Evolutionary conservation across 2,329 filamentous ascomycete genomes (phyloP).

Genomic region (Coleophoma crateriformis): DNA sequence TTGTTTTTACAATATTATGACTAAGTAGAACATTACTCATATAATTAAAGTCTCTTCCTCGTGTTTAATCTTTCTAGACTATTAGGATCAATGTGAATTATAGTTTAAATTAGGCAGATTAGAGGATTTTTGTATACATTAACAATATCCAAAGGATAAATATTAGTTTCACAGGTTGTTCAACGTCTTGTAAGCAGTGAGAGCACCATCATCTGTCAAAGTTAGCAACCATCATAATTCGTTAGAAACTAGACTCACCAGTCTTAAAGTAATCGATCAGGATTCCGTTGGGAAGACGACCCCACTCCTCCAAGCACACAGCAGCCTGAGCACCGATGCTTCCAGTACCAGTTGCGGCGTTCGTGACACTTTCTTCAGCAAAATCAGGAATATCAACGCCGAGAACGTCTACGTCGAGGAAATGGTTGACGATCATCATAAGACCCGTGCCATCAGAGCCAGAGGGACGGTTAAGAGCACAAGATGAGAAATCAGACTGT

Average conservation of each 20-base stretch:
- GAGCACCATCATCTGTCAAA: too few relatives aligned
- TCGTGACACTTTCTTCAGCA: constrained; percentile 33
- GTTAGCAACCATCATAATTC: too few relatives aligned
- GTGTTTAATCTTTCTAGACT: too few relatives aligned
- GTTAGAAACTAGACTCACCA: constrained; percentile 7
- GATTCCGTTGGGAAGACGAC: constrained; percentile 44
- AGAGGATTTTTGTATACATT: too few relatives aligned
- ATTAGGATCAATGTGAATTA: too few relatives aligned
- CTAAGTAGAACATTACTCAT: too few relatives aligned
- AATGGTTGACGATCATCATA: constrained; percentile 59
- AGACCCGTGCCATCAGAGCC: constrained; percentile 39
- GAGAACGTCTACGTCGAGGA: constrained; percentile 45
- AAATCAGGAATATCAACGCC: constrained; percentile 48
- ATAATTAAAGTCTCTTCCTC: too few relatives aligned
- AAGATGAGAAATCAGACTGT: constrained; percentile 57
- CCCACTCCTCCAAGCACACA: constrained; percentile 39
- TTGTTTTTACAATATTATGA: too few relatives aligned
- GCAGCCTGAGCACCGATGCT: constrained; percentile 45
- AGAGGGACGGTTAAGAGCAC: constrained; percentile 57
- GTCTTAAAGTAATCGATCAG: constrained; percentile 56
- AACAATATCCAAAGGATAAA: too few relatives aligned
- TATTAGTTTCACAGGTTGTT: too few relatives aligned
- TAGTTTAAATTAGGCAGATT: too few relatives aligned
- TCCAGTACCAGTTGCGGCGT: constrained; percentile 42
- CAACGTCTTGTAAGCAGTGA: too few relatives aligned